Percentiles rank a stretch among this genome's conserved stretches.
phyloP scores from a whole-genome alignment of 139 green algal genomes.

The Chlamydomonas urium region DNA sequence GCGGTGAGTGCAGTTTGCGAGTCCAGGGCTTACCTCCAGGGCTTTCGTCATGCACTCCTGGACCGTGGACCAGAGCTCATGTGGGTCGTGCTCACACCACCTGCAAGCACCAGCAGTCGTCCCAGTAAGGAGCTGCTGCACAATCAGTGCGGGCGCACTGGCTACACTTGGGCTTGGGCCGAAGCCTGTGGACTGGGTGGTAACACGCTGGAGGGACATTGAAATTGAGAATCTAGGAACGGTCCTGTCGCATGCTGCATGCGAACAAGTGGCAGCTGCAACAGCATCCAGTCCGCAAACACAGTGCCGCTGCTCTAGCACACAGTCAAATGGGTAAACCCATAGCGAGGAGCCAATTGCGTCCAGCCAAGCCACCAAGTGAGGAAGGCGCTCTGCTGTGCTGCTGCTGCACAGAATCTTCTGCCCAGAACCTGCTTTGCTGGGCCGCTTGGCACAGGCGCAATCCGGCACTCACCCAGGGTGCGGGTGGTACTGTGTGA shows the following conservation, averaged over 20 bases:
- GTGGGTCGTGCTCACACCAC: constrained; percentile 93
- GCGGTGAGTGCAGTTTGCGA: too few relatives aligned
- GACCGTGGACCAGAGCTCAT: constrained; percentile 70
- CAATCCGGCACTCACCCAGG: constrained; percentile 64
- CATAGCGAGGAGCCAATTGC: neutral
- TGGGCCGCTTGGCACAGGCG: too few relatives aligned
- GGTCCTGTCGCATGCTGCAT: neutral
- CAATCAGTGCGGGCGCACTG: too few relatives aligned
- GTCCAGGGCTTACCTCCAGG: constrained; percentile 40
- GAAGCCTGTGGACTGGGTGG: neutral
- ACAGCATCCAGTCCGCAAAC: neutral
- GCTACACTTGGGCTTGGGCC: too few relatives aligned
- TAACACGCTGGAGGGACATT: neutral
- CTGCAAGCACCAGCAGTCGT: constrained; percentile 44
- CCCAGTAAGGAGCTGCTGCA: too few relatives aligned
- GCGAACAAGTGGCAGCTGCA: neutral
- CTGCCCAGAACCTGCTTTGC: too few relatives aligned
- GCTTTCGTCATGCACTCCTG: constrained; percentile 57
- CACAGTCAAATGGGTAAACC: neutral
- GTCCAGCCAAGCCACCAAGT: neutral
- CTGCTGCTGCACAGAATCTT: too few relatives aligned
- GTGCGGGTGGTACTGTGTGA: constrained; percentile 65
- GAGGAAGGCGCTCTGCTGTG: too few relatives aligned
- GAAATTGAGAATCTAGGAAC: neutral
- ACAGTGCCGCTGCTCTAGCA: neutral